These are phyloP conservation scores for Solanum sitiens DNA, from an alignment of 257 asterid genomes.

Conservation along the genomic window DNA sequence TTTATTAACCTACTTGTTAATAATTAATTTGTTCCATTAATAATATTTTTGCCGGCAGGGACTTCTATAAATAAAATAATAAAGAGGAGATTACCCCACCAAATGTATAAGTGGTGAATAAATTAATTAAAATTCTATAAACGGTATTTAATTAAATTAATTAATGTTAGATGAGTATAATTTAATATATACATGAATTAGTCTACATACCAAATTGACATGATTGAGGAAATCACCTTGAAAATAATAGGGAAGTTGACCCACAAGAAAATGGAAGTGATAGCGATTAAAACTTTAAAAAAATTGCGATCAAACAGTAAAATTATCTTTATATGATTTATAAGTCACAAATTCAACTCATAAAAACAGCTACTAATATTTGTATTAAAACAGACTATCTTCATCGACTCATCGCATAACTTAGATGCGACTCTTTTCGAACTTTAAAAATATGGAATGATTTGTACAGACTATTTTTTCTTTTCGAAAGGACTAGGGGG, in stretches of 20 bases:
- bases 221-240: neutral
- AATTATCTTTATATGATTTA: neutral
- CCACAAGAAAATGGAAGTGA: neutral
- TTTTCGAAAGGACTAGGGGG: neutral
- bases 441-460: fast-evolving
- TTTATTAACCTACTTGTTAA: neutral
- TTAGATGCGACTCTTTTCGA: fast-evolving
- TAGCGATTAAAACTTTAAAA: neutral
- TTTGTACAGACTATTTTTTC: neutral
- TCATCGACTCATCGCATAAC: fast-evolving
- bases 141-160: neutral
- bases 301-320: neutral
- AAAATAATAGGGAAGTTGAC: neutral
- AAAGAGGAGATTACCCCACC: neutral
- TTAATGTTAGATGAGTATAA: neutral
- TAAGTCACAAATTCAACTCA: fast-evolving
- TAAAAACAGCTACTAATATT: fast-evolving
- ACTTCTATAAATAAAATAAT: neutral
- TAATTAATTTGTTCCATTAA: neutral
- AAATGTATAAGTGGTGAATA: neutral
- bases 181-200: neutral
- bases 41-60: neutral
- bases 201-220: neutral
- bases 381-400: neutral
- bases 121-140: neutral